Evolutionary conservation across 495 filamentous ascomycete genomes (phyloP).

Genomic region (Achaetomiella virescens): DNA sequence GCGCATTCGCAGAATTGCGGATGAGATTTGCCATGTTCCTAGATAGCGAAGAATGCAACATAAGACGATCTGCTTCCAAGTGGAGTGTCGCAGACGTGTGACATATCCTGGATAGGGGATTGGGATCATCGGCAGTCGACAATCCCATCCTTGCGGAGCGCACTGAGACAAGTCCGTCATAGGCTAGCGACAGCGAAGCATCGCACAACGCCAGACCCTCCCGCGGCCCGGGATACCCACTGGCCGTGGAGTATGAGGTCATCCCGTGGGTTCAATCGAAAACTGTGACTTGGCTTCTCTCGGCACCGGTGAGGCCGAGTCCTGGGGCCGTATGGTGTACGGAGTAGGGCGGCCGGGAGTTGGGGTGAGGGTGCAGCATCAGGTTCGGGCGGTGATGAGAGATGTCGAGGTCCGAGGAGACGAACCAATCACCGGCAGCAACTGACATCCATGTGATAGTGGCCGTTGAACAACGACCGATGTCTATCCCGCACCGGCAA

Average conservation of each 20-base stretch:
- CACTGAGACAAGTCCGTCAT: neutral
- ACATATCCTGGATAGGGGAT: slow-evolving; percentile 6
- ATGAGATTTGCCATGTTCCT: slow-evolving; percentile 8
- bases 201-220: neutral
- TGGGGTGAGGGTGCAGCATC: neutral
- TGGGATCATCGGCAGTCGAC: slow-evolving; percentile 5
- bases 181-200: neutral
- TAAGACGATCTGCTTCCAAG: neutral
- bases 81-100: slow-evolving; percentile 1
- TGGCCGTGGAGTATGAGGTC: slow-evolving; percentile 9
- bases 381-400: neutral
- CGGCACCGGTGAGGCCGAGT: slow-evolving; percentile 1
- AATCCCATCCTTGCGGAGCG: neutral
- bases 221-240: slow-evolving; percentile 2
- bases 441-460: neutral
- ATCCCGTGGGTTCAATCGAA: neutral
- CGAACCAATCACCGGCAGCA: too few relatives aligned
- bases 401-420: neutral
- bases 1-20: neutral
- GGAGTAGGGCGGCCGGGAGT: neutral
- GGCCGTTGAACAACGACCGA: neutral
- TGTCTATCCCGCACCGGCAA: neutral
- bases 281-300: neutral
- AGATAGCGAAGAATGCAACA: neutral
- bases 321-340: neutral